phyloP scores from a whole-genome alignment of 352 stramenopile genomes.

The Elongisporangium senticosum region DNA sequence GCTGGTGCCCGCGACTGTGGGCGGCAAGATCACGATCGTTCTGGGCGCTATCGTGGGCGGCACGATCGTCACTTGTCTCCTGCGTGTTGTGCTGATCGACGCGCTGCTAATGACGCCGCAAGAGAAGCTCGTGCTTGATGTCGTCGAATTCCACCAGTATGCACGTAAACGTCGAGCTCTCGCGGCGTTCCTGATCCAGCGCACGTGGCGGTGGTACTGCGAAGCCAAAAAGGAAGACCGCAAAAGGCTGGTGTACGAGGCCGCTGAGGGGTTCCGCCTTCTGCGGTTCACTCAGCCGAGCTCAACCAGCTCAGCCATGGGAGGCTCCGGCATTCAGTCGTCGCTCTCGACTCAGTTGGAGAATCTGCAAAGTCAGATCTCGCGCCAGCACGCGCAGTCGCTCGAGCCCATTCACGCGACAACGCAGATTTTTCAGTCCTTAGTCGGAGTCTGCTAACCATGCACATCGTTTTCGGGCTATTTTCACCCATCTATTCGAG shows the following conservation, averaged over 20 bases:
- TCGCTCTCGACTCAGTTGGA: slow-evolving; percentile 17
- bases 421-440: too few relatives aligned
- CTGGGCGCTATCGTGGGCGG: slow-evolving; percentile 53
- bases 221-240: slow-evolving; percentile 5
- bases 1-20: slow-evolving; percentile 37
- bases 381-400: neutral
- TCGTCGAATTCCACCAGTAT: slow-evolving; percentile 52
- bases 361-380: slow-evolving; percentile 12
- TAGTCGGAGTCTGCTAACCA: too few relatives aligned
- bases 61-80: slow-evolving; percentile 49
- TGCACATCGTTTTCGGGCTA: too few relatives aligned
- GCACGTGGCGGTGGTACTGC: slow-evolving; percentile 29
- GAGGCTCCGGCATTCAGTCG: slow-evolving; percentile 6
- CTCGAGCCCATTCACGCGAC: neutral
- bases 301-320: slow-evolving; percentile 11
- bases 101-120: slow-evolving; percentile 43
- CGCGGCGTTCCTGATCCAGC: slow-evolving; percentile 42
- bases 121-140: slow-evolving; percentile 53
- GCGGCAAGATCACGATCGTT: slow-evolving; percentile 50
- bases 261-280: slow-evolving; percentile 39
- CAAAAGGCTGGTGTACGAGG: slow-evolving; percentile 35
- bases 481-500: too few relatives aligned
- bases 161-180: slow-evolving; percentile 31
- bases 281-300: slow-evolving; percentile 40
- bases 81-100: slow-evolving; percentile 58